Evolutionary conservation across 2,329 filamentous ascomycete genomes (phyloP), one percentile per base, ranked within the genome.

Genomic region (Phialophora expanda): DNA sequence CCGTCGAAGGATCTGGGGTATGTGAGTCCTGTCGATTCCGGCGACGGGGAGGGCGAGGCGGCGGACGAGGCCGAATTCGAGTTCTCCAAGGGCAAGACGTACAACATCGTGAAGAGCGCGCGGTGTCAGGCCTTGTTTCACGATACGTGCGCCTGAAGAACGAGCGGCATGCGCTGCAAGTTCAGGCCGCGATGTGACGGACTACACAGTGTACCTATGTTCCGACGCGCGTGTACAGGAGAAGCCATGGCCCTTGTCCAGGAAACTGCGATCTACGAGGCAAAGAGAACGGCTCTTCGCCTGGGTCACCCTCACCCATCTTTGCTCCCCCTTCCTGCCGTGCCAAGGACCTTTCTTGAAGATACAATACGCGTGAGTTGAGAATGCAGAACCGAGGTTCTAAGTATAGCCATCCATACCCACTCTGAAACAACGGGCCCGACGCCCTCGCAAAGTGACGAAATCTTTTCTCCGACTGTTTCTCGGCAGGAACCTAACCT

Each of bases 61-160:
- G 64, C 71, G 32, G 72, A 73, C 30, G 66, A 71, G 1, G 14
- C 34, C 20, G 55, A 50, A 6, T 73, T 75, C 41, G 76, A 76
- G 56, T 64, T 64, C 26, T 65, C 68, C 1, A 77, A 73, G 73
- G 77, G 76, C 2, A 71, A 69, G 24, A 78, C 77, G 6, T 72
- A 74, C 55, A 77, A 78, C 63, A 75, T 78, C 6, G 46, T 74
- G 26, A 66, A 74, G 41, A 79, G 77, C 61, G 76, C 77, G 8
- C 72, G 77, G n/a, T 79, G 77, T 56, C 65, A 68, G 32, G 76
- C 75, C 22, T 63, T 78, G 9, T 78, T 75, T 67, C 66, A 70
- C 9, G 66, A 69, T 26, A 70, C 65, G 12, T 78, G 75, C 62
- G 30, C 20, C 9, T 51, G 20, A 22, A 4, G 48, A 26, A 51